Conservation (phyloP, 257 asterid species). For the Plantago elongata region DNA sequence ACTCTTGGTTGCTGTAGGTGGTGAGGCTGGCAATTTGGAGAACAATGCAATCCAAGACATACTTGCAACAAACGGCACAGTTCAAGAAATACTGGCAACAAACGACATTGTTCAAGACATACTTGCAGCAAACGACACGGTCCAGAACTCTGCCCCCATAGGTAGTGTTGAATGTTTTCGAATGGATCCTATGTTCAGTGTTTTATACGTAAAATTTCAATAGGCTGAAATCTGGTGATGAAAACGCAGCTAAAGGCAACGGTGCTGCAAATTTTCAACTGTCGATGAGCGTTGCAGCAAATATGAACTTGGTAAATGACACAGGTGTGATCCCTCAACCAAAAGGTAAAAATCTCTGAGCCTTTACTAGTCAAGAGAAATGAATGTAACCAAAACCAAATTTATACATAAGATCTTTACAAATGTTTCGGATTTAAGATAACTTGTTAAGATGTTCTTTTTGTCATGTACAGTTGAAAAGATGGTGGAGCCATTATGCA, state of each 20-base stretch:
- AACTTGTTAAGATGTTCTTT: not conserved
- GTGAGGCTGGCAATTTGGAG: slow-evolving; percentile 23
- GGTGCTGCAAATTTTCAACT: slow-evolving; percentile 9
- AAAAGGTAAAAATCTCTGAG: not conserved
- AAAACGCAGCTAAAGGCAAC: slow-evolving; percentile 1
- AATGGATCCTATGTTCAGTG: not conserved
- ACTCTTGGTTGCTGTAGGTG: slow-evolving; percentile 15
- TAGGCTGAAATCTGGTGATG: not conserved
- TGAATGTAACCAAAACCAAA: not conserved
- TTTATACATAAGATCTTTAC: not conserved
- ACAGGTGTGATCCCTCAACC: slow-evolving; percentile 1
- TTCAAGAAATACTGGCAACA: slow-evolving; percentile 19
- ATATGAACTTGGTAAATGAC: slow-evolving; percentile 3
- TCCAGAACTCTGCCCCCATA: slow-evolving; percentile 11
- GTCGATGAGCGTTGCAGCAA: slow-evolving; percentile 1
- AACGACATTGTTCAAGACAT: slow-evolving; percentile 21
- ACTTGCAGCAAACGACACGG: slow-evolving; percentile 18
- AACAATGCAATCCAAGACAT: slow-evolving; percentile 22
- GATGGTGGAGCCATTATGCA: slow-evolving; percentile 21
- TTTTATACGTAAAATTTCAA: not conserved
- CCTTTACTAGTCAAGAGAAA: too few species aligned
- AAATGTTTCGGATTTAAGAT: not conserved
- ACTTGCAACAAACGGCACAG: slow-evolving; percentile 14
- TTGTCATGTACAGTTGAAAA: not conserved
- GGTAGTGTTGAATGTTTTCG: not conserved